A percentile compares a stretch with the other conserved stretches of the same genome.
Conservation (phyloP, 78 protist species). For the Capsaspora owczarzaki region DNA sequence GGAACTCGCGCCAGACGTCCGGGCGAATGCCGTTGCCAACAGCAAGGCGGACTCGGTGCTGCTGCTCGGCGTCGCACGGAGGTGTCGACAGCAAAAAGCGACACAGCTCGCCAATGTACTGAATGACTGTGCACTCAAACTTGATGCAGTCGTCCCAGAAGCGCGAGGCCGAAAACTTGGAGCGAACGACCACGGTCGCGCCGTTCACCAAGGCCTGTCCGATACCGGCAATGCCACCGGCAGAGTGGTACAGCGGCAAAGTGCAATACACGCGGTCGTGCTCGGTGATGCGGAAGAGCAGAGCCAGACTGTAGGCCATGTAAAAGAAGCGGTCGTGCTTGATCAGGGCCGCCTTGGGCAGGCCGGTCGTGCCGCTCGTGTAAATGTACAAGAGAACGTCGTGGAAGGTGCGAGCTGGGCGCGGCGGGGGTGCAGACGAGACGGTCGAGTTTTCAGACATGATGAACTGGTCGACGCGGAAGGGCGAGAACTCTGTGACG, state of each 20-base stretch:
- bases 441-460: neutral
- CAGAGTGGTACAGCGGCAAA: slow-evolving; percentile 46
- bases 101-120: slow-evolving; percentile 59
- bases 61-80: neutral
- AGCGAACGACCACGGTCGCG: neutral
- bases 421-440: neutral
- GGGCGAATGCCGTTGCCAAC: slow-evolving; percentile 61
- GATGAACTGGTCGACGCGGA: neutral
- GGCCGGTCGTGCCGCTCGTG: slow-evolving; percentile 57
- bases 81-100: slow-evolving; percentile 31
- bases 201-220: neutral
- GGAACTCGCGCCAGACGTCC: slow-evolving; percentile 33
- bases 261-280: slow-evolving; percentile 12
- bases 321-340: slow-evolving; percentile 18
- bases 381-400: slow-evolving; percentile 11
- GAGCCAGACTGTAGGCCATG: neutral
- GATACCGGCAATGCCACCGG: slow-evolving; percentile 16
- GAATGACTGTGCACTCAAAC: slow-evolving; percentile 13
- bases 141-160: slow-evolving; percentile 9
- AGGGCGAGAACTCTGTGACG: neutral
- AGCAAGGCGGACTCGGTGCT: slow-evolving; percentile 34
- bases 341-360: slow-evolving; percentile 51
- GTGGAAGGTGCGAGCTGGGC: neutral
- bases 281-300: neutral
- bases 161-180: slow-evolving; percentile 29